Evolutionary conservation across 2,329 filamentous ascomycete species (phyloP).

Genomic region (Fusarium tuaranense): DNA sequence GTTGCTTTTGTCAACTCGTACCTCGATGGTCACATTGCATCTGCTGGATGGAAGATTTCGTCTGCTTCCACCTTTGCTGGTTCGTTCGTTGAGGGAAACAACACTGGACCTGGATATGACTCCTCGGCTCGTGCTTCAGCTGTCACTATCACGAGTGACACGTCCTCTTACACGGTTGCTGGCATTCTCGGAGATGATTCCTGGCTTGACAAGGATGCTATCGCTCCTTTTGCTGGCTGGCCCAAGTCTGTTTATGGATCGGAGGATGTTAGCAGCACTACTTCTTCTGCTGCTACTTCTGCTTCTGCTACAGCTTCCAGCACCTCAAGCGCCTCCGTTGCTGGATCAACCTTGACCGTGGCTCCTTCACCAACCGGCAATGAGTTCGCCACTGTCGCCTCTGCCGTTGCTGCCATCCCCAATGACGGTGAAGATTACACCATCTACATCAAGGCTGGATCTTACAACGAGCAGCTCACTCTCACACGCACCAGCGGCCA

Average conservation of each 20-base stretch:
- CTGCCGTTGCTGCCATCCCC: slow-evolving; percentile 56
- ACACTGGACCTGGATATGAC: slow-evolving; percentile 46
- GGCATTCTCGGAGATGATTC: slow-evolving; percentile 46
- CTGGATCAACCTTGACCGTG: slow-evolving; percentile 35
- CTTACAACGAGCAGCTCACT: slow-evolving; percentile 38
- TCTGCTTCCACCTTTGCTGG: slow-evolving; percentile 40
- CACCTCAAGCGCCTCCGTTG: slow-evolving; percentile 1
- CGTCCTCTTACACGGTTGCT: slow-evolving; percentile 63
- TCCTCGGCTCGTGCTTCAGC: slow-evolving; percentile 38
- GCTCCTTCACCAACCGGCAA: slow-evolving; percentile 51
- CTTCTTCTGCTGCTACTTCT: slow-evolving; percentile 8
- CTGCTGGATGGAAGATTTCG: slow-evolving; percentile 43
- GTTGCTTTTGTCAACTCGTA: slow-evolving; percentile 48
- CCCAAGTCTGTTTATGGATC: slow-evolving; percentile 44
- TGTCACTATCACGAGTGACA: slow-evolving; percentile 48
- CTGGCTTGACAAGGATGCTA: slow-evolving; percentile 47
- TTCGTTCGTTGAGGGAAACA: slow-evolving; percentile 48
- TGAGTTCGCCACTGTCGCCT: slow-evolving; percentile 55
- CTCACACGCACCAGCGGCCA: slow-evolving; percentile 27
- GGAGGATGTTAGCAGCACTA: neutral
- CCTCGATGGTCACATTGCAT: slow-evolving; percentile 43
- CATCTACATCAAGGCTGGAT: slow-evolving; percentile 39
- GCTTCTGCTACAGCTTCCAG: slow-evolving; percentile 18
- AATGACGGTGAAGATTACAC: slow-evolving; percentile 38
- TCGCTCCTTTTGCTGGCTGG: slow-evolving; percentile 45